phyloP scores from a whole-genome alignment of 1,284 basidiomycete genomes.

The Earliella scabrosa region DNA sequence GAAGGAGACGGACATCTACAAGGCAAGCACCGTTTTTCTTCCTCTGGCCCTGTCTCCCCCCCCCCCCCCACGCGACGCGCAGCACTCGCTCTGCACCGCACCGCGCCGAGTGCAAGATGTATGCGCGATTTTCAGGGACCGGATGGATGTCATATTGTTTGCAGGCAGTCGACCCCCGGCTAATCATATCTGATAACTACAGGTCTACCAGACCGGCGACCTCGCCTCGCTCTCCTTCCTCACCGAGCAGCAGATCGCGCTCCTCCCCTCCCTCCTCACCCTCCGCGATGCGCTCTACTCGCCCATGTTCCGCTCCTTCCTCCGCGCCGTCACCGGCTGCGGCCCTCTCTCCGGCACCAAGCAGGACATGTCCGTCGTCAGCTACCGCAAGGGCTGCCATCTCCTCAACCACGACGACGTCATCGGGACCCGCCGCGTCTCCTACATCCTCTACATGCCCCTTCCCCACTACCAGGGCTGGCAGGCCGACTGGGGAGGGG shows the following conservation, averaged over 20 bases:
- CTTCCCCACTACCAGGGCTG: conserved; percentile 74
- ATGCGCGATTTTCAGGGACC: too few species aligned
- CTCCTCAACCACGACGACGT: conserved; percentile 98
- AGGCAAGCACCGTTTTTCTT: conserved; percentile 52
- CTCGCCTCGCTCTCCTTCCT: conserved; percentile 92
- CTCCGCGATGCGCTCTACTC: conserved; percentile 96
- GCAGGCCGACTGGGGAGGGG: conserved; percentile 90
- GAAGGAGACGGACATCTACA: conserved; percentile 99
- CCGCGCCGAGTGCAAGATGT: too few species aligned
- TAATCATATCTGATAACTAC: conserved; percentile 11
- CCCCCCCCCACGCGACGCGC: neutral
- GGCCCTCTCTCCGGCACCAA: conserved; percentile 91
- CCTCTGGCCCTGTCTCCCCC: neutral
- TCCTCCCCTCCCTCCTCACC: conserved; percentile 78
- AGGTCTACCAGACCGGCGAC: conserved; percentile 98
- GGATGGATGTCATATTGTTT: too few species aligned
- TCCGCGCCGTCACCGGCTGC: conserved; percentile 91
- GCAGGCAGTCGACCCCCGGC: too few species aligned
- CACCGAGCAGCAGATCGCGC: conserved; percentile 72
- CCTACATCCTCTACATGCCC: conserved; percentile 98
- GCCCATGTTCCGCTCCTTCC: conserved; percentile 79
- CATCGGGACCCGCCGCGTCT: conserved; percentile 93
- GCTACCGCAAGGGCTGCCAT: conserved; percentile 91
- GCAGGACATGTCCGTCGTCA: conserved; percentile 96
- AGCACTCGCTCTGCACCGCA: too few species aligned